Base-by-base conservation (phyloP, 1,139 yeast genomes). In the Taphrina confusa region DNA sequence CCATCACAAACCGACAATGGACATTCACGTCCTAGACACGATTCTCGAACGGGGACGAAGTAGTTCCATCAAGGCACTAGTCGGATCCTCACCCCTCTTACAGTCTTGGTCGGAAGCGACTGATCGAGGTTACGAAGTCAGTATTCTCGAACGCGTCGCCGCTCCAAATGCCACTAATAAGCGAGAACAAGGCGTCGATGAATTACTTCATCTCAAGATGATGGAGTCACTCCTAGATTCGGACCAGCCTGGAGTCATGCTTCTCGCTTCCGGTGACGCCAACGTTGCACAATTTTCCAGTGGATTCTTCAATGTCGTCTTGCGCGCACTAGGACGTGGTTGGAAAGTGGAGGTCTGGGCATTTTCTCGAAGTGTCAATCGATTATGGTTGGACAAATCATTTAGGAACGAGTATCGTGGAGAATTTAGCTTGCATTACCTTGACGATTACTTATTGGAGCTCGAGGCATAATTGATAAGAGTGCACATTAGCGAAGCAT, bases 141-240 rank as follows among this genome's bases (percentile, higher is more conserved):
- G 51, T 34, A 40, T 47, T 20, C 42, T 60, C 11, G 52, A 37
- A 27, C 61, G 58, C 4, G 61, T 60, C n/a, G 31, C 44, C 9
- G 36, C 40, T 1, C 2, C 16, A 4, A 12, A 18, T 11, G 36
- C 30, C 8, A 14, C 18, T 37, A 57, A 46, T 16, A 46, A 47
- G 28, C 36, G 57, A 11, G 62, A 60, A 27, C 61, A 56, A 33
- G 62, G 62, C n/a, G 61, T 60, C 30, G 62, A 60, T 25, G 61
- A 60, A 22, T 33, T 60, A 20, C 22, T 60, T 20, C 62, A 60
- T 37, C 33, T 60, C 22, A 60, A 60, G 30, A 60, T 60, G 61
- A 46, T 57, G 42, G 62, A 60, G 30, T 60, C 62, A 11, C 12
- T 60, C 14, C 47, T 49, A 18, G 61, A 54, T 31, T 31, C 51